A percentile compares a stretch with the other conserved stretches of the same genome.
Evolutionary conservation across 106 monocot genomes (phyloP).

Genomic region (Acorus gramineus): DNA sequence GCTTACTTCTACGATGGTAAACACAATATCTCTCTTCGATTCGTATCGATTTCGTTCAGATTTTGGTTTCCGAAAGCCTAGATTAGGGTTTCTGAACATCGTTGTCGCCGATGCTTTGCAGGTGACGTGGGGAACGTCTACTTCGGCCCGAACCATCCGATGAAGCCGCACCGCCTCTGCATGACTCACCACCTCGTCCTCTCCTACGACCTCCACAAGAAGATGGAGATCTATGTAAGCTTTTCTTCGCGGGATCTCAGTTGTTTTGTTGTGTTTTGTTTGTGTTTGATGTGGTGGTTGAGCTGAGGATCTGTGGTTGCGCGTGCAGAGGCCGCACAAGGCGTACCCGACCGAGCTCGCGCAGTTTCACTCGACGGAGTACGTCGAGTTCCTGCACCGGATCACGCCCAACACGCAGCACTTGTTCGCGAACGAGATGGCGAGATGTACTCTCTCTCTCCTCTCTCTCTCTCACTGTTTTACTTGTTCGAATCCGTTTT

Average conservation of each 20-base stretch:
- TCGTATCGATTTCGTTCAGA: background rate
- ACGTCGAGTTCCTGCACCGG: constrained; percentile 91
- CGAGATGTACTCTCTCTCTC: constrained; percentile 38
- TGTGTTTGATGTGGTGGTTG: constrained; percentile 1
- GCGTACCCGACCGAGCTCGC: constrained; percentile 93
- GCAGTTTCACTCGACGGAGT: constrained; percentile 90
- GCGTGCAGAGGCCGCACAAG: constrained; percentile 88
- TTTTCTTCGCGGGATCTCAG: constrained; percentile 7
- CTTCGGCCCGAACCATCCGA: constrained; percentile 95
- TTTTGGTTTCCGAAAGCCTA: background rate
- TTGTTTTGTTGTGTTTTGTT: background rate
- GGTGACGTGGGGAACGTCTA: constrained; percentile 96
- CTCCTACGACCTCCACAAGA: constrained; percentile 88
- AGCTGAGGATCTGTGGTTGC: background rate
- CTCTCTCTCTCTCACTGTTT: no score
- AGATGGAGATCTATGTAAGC: constrained; percentile 99
- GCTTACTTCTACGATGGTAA: constrained; percentile 68
- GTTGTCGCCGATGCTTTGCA: constrained; percentile 15
- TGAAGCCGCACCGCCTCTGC: constrained; percentile 96
- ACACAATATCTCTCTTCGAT: background rate
- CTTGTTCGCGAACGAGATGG: constrained; percentile 47
- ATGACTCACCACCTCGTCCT: constrained; percentile 99
- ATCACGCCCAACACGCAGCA: constrained; percentile 79
- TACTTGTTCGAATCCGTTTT: no score
- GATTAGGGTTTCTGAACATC: background rate